phyloP scores from a whole-genome alignment of 108 stramenopile genomes.

The Discostella pseudostelligera region DNA sequence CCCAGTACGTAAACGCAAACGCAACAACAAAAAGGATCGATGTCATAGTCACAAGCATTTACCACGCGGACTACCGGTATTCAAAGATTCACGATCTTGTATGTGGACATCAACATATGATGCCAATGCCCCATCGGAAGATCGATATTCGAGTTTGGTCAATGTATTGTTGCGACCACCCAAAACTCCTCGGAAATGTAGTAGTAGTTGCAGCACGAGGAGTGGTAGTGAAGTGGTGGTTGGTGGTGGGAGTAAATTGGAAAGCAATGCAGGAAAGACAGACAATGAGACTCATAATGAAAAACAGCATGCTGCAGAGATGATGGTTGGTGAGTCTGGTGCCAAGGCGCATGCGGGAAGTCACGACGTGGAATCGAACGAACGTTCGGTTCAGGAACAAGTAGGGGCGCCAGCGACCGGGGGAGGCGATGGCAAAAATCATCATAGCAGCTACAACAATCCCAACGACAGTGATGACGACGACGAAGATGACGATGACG shows the following conservation, averaged over 20 bases:
- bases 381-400: not conserved
- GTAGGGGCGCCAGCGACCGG: not conserved
- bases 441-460: conserved; percentile 46
- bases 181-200: conserved; percentile 14
- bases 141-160: conserved; percentile 73
- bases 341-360: not conserved
- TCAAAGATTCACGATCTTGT: conserved; percentile 59
- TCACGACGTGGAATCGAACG: not conserved
- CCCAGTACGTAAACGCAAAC: not conserved
- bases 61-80: conserved; percentile 60
- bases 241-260: not conserved
- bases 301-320: no score
- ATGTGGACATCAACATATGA: conserved; percentile 84
- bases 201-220: not conserved
- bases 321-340: not conserved
- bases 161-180: conserved; percentile 66
- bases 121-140: conserved; percentile 78
- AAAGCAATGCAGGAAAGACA: not conserved
- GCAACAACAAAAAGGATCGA: conserved; percentile 8
- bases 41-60: conserved; percentile 34
- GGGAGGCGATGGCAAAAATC: conserved; percentile 24
- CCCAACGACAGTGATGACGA: conserved; percentile 16
- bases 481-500: conserved; percentile 30
- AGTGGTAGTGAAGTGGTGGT: not conserved
- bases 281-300: no score